Evolutionary conservation across 345 rosid genomes (phyloP), one percentile per base, ranked within the genome.

Genomic region (Populus deltoides): DNA sequence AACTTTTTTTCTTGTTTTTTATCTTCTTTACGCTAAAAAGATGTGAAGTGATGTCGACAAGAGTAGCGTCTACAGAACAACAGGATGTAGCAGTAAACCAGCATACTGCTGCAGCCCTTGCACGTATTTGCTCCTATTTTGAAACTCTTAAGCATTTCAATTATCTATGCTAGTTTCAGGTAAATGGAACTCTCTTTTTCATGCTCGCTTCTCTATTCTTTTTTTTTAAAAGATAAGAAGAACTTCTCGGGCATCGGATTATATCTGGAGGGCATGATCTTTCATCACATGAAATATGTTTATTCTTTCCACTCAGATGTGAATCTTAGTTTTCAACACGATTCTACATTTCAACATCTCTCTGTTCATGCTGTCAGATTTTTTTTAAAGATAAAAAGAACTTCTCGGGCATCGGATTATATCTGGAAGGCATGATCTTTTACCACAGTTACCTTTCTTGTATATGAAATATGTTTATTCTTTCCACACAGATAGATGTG

Each of bases 111-210:
- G 89, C 92, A 81, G 89, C 87, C 70, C 88, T 95, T 82, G 84
- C 86, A 75, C 94, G 98, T 75, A 95, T 95, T 62, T 95, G 99
- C 90, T 85, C 77, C 68, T 93, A 86, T 79, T 91, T 94, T 77
- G 98, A 93, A 89, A 87, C 86, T 71, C 93, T 91, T 83, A 86
- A 83, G 84, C 97, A 91, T 86, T 95, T 93, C 90, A 93, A 91
- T 87, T 95, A 33, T 86, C 89, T 92, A 33, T 90, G 90, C 90
- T 86, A 83, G 72, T 95, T 95, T 86, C 94, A 87, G 98, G 99
- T 95, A 81, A 29, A 36, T 66, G 41, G 38, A 38, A 71, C 35
- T 68, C 45, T 16, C 13, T 47, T 47, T 59, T 15, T 8, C 24
- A 7, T 55, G 53, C 27, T 13, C 17, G 35, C 7, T 36, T 62